These are phyloP conservation scores for Plantago rigida DNA, from an alignment of 305 asterid genomes.

Conservation along the genomic window DNA sequence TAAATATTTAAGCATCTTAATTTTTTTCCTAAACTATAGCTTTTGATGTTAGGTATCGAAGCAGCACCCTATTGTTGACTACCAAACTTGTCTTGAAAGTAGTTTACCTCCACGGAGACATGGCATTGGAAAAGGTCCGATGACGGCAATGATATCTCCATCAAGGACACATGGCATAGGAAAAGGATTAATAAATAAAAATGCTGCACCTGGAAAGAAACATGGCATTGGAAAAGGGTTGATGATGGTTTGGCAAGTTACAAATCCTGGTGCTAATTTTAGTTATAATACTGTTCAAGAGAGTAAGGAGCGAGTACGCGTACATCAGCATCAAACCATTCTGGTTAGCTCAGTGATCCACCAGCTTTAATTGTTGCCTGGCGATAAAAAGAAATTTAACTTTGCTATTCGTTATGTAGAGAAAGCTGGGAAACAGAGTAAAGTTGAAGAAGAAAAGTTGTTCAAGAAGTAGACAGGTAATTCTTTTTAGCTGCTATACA, in stretches of 20 bases:
- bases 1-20: conserved; percentile 9
- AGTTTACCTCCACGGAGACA: conserved; percentile 30
- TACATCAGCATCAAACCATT: conserved; percentile 47
- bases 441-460: conserved; percentile 54
- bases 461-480: conserved; percentile 51
- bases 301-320: conserved; percentile 51
- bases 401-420: conserved; percentile 38
- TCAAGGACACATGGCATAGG: conserved; percentile 53
- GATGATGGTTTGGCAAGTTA: conserved; percentile 22
- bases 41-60: conserved; percentile 37
- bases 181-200: conserved; percentile 51
- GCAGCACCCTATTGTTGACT: conserved; percentile 37
- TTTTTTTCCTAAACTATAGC: conserved; percentile 9
- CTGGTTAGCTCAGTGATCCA: conserved; percentile 43
- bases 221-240: conserved; percentile 74
- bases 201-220: conserved; percentile 31
- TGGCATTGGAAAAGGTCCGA: conserved; percentile 69
- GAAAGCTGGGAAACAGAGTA: conserved; percentile 49
- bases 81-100: conserved; percentile 36
- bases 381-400: conserved; percentile 12
- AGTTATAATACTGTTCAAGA: conserved; percentile 30
- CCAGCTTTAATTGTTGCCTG: conserved; percentile 17
- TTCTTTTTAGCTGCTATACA: conserved; percentile 15
- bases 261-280: conserved; percentile 26
- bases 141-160: conserved; percentile 40